These are phyloP conservation scores for Phenoliferia sp. DNA, from an alignment of 1,284 basidiomycete species.

Conservation along the genomic window DNA sequence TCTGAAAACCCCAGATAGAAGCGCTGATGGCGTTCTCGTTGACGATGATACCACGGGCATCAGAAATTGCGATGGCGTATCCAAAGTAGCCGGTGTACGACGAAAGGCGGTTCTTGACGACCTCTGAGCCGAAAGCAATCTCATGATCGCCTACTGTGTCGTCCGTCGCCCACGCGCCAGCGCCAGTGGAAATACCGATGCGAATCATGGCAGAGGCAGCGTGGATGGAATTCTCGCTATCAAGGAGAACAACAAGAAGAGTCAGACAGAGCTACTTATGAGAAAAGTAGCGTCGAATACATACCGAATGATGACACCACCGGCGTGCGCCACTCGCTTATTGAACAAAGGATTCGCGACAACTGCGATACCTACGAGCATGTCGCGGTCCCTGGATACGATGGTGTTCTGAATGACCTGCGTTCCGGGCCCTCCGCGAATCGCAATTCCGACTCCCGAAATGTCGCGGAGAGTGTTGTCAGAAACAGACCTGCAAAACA, in stretches of 20 bases:
- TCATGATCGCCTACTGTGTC: constrained; percentile 23
- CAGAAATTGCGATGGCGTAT: constrained; percentile 25
- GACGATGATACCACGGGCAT: constrained; percentile 20
- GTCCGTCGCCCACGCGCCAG: constrained; percentile 24
- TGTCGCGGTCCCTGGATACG: constrained; percentile 25
- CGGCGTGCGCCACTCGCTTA: not conserved
- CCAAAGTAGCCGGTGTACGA: constrained; percentile 26
- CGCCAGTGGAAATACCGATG: constrained; percentile 25
- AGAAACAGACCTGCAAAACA: constrained; percentile 51
- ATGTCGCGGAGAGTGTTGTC: constrained; percentile 63
- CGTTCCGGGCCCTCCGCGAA: constrained; percentile 20
- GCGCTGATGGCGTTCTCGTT: constrained; percentile 27
- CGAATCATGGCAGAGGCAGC: constrained; percentile 30
- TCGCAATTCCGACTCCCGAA: constrained; percentile 53
- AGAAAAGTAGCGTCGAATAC: not conserved
- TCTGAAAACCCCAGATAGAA: constrained; percentile 28
- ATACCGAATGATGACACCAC: constrained; percentile 18
- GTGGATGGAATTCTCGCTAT: constrained; percentile 27
- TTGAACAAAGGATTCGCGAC: constrained; percentile 20
- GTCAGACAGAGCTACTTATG: not conserved
- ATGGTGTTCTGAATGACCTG: constrained; percentile 24
- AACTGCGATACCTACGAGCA: constrained; percentile 27
- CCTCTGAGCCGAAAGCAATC: constrained; percentile 22
- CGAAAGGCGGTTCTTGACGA: constrained; percentile 21
- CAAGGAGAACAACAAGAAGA: not conserved